Base-by-base conservation (phyloP, 495 filamentous ascomycete species). In the Podospora appendiculata region DNA sequence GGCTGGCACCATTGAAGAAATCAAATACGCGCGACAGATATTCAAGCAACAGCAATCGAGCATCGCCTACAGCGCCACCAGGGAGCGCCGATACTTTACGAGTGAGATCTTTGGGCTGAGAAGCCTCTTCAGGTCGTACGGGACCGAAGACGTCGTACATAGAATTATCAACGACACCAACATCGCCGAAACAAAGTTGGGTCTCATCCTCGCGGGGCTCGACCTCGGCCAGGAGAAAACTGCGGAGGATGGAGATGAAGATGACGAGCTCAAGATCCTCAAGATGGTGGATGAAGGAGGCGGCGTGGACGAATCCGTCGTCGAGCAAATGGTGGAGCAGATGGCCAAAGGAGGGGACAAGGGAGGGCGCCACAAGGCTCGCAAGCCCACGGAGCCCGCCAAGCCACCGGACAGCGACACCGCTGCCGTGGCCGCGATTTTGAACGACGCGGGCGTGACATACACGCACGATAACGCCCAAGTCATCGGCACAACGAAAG, bases 31-130 rank as follows among this genome's bases (percentile, higher is more conserved):
- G 0, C 80, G 93, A 9, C 93, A 98, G 61, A 95, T 98, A 51
- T 98, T 97, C 73, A 98, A 98, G 64, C 93, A 98, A 62, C 93
- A 98, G 60, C 93, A 97, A 64, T 93, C 93, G 3, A 96, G 95
- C 59, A 98, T 98, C 47, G 93, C 89, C 1, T 98, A 98, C 66
- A 95, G 85, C 34, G 93, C 93, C 8, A 90, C 85, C 41, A 86
- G 82, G 32, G 93, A 98, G 66, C 85, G 93, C 1, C 81, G 93
- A 8, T 98, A 98, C 69, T 98, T 98, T 74, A 94, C 91, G 53
- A 94, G 93, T 50, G 93, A 98, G 70, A 89, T 98, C 38, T 98
- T 98, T 57, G 93, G 93, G 0, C 76, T 97, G 10, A 67, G 72
- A 8, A 97, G 97, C 58, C 75, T 98, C n/a, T 87, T 98, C 60